These are phyloP conservation scores for Aspergillus sp. DNA, from an alignment of 2,329 filamentous ascomycete species.

Conservation along the genomic window DNA sequence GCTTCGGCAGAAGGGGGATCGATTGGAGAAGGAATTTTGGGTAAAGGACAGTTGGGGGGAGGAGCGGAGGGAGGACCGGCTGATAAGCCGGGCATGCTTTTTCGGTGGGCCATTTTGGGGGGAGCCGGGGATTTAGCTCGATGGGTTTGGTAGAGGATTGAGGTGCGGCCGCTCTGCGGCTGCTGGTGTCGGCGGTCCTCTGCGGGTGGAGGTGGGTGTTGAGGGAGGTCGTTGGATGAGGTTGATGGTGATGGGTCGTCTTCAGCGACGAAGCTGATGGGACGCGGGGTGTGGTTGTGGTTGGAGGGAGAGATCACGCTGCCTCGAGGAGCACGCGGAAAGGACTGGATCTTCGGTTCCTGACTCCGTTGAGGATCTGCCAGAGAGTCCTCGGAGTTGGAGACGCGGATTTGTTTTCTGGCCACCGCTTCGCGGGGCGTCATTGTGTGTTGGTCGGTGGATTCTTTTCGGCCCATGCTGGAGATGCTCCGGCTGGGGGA, in stretches of 20 bases:
- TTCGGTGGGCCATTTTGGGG: slow-evolving; percentile 21
- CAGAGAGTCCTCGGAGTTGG: slow-evolving; percentile 27
- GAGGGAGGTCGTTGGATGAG: slow-evolving; percentile 8
- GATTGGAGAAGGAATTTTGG: slow-evolving; percentile 23
- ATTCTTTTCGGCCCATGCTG: slow-evolving; percentile 17
- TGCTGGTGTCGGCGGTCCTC: slow-evolving; percentile 3
- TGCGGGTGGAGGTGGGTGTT: slow-evolving; percentile 1
- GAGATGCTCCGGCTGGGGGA: slow-evolving; percentile 24
- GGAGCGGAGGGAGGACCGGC: slow-evolving; percentile 26
- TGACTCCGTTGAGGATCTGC: not conserved
- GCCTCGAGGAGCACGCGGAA: slow-evolving; percentile 11
- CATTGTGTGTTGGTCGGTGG: slow-evolving; percentile 12
- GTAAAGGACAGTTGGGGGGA: slow-evolving; percentile 29
- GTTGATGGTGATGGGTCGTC: slow-evolving; percentile 7
- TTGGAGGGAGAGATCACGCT: slow-evolving; percentile 2
- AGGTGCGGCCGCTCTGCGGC: slow-evolving; percentile 10
- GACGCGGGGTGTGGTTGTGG: slow-evolving; percentile 5
- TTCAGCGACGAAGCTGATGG: slow-evolving; percentile 12
- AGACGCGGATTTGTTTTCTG: slow-evolving; percentile 19
- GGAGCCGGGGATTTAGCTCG: not conserved
- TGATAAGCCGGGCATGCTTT: slow-evolving; percentile 27
- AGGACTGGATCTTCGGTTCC: slow-evolving; percentile 2
- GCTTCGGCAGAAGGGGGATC: not conserved
- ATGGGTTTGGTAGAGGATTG: slow-evolving; percentile 6
- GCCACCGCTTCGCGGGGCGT: slow-evolving; percentile 8